Conservation (phyloP, 2,329 filamentous ascomycete genomes). For the Cercospora beticola region DNA sequence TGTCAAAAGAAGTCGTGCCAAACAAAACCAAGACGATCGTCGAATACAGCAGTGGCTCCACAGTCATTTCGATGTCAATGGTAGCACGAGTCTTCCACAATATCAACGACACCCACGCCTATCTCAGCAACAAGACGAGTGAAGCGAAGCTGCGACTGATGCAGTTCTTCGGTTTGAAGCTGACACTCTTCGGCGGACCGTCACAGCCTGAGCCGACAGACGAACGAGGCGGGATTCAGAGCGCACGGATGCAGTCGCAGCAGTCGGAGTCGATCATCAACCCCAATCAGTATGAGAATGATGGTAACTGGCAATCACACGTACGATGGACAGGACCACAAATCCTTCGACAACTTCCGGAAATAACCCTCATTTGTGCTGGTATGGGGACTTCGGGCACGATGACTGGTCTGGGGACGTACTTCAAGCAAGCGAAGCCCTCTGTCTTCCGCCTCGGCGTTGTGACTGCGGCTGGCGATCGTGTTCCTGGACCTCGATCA, state of each 20-base stretch:
- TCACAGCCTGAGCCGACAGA: conserved; percentile 58
- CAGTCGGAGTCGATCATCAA: conserved; percentile 50
- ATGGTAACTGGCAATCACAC: conserved; percentile 82
- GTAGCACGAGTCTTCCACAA: conserved; percentile 54
- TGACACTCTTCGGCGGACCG: conserved; percentile 58
- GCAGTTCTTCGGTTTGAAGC: conserved; percentile 59
- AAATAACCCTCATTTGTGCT: conserved; percentile 77
- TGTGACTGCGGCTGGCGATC: conserved; percentile 58
- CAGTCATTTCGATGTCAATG: conserved; percentile 60
- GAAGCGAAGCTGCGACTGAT: conserved; percentile 55
- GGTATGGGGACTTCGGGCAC: conserved; percentile 94
- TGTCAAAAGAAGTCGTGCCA: conserved; percentile 18
- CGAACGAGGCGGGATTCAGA: conserved; percentile 54
- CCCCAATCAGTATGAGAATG: conserved; percentile 82
- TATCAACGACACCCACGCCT: conserved; percentile 55
- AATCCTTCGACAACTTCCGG: conserved; percentile 72
- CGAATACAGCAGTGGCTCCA: conserved; percentile 63
- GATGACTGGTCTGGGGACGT: conserved; percentile 71
- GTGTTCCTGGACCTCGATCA: conserved; percentile 59
- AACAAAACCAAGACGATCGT: conserved; percentile 52
- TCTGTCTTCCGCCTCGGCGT: conserved; percentile 44
- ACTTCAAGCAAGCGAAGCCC: conserved; percentile 51
- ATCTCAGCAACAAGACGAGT: conserved; percentile 60
- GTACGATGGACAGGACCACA: conserved; percentile 79
- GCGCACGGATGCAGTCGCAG: conserved; percentile 46